A percentile compares a stretch with the other conserved stretches of the same genome.
phyloP scores from a whole-genome alignment of 2,329 filamentous ascomycete genomes.

The Leptographium procerum region DNA sequence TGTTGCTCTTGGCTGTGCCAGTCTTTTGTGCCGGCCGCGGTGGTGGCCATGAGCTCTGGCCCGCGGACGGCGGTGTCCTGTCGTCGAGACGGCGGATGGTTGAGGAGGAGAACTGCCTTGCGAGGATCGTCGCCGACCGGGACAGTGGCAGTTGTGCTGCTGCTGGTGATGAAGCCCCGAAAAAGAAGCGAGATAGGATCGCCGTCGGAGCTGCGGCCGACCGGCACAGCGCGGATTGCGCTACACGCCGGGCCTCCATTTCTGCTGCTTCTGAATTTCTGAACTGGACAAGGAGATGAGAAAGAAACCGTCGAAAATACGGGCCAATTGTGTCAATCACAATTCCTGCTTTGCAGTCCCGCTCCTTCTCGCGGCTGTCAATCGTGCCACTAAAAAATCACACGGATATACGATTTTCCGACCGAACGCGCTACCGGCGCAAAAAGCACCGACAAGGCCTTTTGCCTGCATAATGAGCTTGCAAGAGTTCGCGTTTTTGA shows the following conservation, averaged over 20 bases:
- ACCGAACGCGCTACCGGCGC: not conserved
- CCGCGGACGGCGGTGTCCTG: not conserved
- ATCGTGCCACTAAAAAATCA: not conserved
- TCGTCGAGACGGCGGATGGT: not conserved
- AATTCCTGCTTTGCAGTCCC: not conserved
- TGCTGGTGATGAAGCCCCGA: not conserved
- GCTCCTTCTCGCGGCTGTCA: not conserved
- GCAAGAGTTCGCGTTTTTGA: not conserved
- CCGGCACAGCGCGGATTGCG: not conserved
- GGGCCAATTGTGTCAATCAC: no score
- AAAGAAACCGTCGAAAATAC: no score
- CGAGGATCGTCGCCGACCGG: not conserved
- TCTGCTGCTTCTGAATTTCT: no score
- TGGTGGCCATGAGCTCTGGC: not conserved
- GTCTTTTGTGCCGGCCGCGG: not conserved
- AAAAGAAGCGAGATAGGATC: not conserved
- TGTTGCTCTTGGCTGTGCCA: not conserved
- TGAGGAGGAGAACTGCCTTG: not conserved
- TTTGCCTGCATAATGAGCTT: not conserved
- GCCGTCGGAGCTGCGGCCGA: not conserved
- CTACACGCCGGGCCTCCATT: not conserved
- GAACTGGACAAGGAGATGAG: no score
- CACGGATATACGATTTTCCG: conserved; percentile 9
- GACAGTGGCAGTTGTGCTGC: not conserved
- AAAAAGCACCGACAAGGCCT: not conserved